Evolutionary conservation across 2,329 filamentous ascomycete species (phyloP).

Genomic region (Ophiostoma fasciatum): DNA sequence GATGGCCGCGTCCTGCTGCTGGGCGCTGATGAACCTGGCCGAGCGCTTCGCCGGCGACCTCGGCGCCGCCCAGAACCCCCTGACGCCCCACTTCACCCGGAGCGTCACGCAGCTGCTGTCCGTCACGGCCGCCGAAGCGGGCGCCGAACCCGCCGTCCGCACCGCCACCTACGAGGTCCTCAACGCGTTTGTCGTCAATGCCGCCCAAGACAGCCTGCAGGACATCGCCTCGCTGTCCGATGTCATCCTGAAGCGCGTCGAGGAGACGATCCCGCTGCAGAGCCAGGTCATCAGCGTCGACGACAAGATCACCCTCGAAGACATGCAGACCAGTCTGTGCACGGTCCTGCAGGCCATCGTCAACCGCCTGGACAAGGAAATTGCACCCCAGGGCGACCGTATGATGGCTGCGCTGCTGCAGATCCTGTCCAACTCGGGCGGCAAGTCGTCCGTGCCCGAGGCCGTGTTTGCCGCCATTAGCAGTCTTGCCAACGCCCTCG

Average conservation of each 20-base stretch:
- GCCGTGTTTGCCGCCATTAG: constrained; percentile 86
- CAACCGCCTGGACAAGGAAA: constrained; percentile 78
- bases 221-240: constrained; percentile 72
- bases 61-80: constrained; percentile 60
- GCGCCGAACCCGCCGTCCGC: constrained; percentile 69
- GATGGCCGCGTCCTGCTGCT: constrained; percentile 97
- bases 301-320: constrained; percentile 87
- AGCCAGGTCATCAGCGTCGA: constrained; percentile 91
- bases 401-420: constrained; percentile 86
- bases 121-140: constrained; percentile 59
- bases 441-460: constrained; percentile 89
- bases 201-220: constrained; percentile 70
- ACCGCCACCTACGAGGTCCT: constrained; percentile 96
- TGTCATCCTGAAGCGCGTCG: constrained; percentile 78
- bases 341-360: constrained; percentile 88
- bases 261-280: constrained; percentile 80
- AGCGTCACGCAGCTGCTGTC: constrained; percentile 75
- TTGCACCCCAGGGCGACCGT: constrained; percentile 75
- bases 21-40: constrained; percentile 96
- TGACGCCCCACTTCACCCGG: constrained; percentile 86
- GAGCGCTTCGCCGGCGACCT: constrained; percentile 86
- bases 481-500: constrained; percentile 77
- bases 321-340: constrained; percentile 92
- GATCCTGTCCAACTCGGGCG: constrained; percentile 59
- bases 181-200: constrained; percentile 83